Evolutionary conservation across 352 stramenopile species (phyloP), one percentile per base, ranked within the genome.

Genomic region (Phytophthora pisi): DNA sequence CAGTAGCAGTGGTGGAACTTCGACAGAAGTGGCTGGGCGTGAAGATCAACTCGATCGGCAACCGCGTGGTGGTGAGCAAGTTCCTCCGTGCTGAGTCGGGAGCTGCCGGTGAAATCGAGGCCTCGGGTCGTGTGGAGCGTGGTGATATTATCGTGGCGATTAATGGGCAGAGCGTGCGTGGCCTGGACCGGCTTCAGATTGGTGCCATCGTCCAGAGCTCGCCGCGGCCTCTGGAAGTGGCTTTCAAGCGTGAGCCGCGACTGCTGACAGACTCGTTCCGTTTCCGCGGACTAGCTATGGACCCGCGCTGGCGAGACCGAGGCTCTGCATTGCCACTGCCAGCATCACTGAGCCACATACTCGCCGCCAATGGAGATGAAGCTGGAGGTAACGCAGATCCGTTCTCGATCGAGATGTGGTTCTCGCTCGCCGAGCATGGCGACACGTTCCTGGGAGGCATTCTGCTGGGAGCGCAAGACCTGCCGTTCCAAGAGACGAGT

Each of bases 1-100:
- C 45, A 0, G 50, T 75, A 23, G 46, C 77, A 45, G 72, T 70
- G 42, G 72, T 92, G 7, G 78, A 79, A 45, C 73, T 92, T 30
- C 73, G 82, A 16, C 83, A 89, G 55, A 86, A 90, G 51, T 92
- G 82, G 84, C 70, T 92, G 16, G 82, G 84, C 23, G 72, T 92
- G 38, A 91, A 91, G 72, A 91, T 92, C 61, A 91, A 89, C 61
- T 88, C 81, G 51, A 84, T 92, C 51, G 84, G 84, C 18, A 83
- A 83, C 40, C 79, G 81, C 26, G 78, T 92, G 46, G 75, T 91
- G 36, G 75, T 92, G 51, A 92, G 84, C 72, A 90, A 89, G 49
- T 92, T 92, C 30, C 42, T 91, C 51, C 82, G 79, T 7, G 68
- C 81, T 23, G 79, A 82, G 9, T 82, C 77, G 0, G 84, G 82